Base-by-base conservation (phyloP, 176 grass and related monocot species). In the Areca catechu region DNA sequence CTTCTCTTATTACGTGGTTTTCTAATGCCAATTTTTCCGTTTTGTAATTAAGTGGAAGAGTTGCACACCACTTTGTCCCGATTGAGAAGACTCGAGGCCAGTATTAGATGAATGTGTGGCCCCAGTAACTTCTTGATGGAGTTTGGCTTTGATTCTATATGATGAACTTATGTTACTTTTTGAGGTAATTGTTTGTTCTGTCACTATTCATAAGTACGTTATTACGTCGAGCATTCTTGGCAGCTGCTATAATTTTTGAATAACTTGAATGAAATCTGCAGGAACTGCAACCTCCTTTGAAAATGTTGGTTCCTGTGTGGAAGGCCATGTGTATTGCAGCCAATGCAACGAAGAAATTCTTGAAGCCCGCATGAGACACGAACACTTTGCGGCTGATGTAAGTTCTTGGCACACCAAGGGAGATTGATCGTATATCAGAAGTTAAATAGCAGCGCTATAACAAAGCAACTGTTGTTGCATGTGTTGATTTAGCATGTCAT, bases 121-220 rank as follows among this genome's bases (percentile, higher is more conserved):
- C 57, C 85, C 82, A 24, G 79, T 86, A 22, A 57, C 79, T 43
- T 95, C 85, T 63, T 86, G 83, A 29, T 89, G 82, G 76, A 95
- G 62, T 54, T 82, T 92, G 56, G 57, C 71, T 61, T 72, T 98
- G 62, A 57, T 98, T 73, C 47, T 92, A 3, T 59, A 34, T 0
- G 70, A 83, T n/a, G 67, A 85, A 75, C 63, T 80, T 16, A 67
- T 72, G 50, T n/a, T 74, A 49, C 78, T 75, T 76, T 98, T 89
- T 19, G 50, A 76, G 81, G 93, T 92, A 73, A 71, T 4, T 50
- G 18, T 10, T 66, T 6, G 58, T 59, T 64, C 25, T 56, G 19
- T 16, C 71, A 24, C 15, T 64, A 43, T 43, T 43, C 34, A 43
- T 43, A 12, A 14, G 7, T 9, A 43, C 34, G 1, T 14, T 12